Conservation (phyloP, 257 asterid genomes). For the Primulina tabacum region DNA sequence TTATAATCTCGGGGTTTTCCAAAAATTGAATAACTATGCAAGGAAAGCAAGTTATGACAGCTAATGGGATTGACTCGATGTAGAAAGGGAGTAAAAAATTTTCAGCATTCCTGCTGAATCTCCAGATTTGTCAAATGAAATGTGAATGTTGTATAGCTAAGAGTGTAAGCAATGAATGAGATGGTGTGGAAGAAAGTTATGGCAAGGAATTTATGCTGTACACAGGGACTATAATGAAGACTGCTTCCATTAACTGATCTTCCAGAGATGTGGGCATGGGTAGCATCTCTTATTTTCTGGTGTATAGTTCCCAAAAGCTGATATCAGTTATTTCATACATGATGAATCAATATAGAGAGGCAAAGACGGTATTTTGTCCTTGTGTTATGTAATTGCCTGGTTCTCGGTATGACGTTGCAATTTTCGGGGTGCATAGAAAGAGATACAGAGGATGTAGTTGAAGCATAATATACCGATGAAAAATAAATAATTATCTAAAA, state of each 20-base stretch:
- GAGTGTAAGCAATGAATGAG: background rate
- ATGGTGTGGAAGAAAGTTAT: background rate
- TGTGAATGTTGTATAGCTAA: background rate
- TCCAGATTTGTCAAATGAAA: background rate
- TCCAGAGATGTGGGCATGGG: background rate
- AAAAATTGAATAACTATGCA: constrained; percentile 3
- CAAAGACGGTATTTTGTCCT: background rate
- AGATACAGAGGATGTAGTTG: background rate
- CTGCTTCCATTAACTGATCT: background rate
- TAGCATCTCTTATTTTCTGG: too few relatives aligned
- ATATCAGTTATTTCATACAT: background rate
- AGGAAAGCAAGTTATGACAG: background rate
- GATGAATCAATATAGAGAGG: background rate
- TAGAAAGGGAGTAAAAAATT: background rate
- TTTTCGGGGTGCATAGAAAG: background rate
- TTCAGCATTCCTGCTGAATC: background rate
- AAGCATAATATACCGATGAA: too few relatives aligned
- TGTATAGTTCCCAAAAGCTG: too few relatives aligned
- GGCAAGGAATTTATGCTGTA: background rate
- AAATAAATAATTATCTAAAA: too few relatives aligned
- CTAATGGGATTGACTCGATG: background rate
- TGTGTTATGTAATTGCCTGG: background rate
- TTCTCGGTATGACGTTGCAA: background rate
- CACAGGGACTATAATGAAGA: background rate
- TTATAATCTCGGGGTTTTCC: background rate